Percentiles rank a stretch among this genome's conserved stretches.
These are phyloP conservation scores for Jatropha curcas DNA, from an alignment of 345 rosid genomes.

Conservation along the genomic window DNA sequence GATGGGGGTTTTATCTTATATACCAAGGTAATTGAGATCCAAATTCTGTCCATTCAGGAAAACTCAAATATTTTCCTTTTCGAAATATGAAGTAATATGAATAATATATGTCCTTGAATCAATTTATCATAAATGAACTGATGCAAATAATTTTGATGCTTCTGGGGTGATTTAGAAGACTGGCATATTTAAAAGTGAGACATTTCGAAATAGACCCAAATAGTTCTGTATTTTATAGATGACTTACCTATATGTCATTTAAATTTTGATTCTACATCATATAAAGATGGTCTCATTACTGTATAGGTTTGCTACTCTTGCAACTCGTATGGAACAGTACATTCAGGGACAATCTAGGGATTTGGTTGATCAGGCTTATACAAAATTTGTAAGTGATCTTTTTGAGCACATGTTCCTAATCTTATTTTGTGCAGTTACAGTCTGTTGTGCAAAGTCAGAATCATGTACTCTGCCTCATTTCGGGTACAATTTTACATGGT, in stretches of 20 bases:
- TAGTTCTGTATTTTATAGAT: constrained; percentile 1
- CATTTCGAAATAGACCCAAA: not conserved
- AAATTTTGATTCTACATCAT: constrained; percentile 7
- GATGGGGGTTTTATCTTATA: constrained; percentile 87
- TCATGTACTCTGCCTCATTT: not conserved
- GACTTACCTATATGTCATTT: not conserved
- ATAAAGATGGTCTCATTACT: constrained; percentile 11
- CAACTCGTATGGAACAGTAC: constrained; percentile 99
- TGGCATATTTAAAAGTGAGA: not conserved
- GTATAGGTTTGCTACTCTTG: constrained; percentile 89
- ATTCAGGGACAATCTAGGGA: constrained; percentile 98
- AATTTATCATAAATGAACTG: not conserved
- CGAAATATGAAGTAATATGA: not conserved
- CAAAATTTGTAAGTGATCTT: constrained; percentile 76
- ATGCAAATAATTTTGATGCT: not conserved
- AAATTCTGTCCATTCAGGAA: not conserved
- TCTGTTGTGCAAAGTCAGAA: not conserved
- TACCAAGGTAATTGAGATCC: constrained; percentile 64
- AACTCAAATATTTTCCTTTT: not conserved
- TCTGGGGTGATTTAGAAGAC: not conserved
- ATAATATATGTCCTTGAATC: not conserved
- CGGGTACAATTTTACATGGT: constrained; percentile 6
- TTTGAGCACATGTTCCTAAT: not conserved
- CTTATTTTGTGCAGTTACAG: not conserved
- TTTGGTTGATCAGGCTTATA: constrained; percentile 96